Conservation (phyloP, 148 eudicot species). For the Amaranthus cruentus region DNA sequence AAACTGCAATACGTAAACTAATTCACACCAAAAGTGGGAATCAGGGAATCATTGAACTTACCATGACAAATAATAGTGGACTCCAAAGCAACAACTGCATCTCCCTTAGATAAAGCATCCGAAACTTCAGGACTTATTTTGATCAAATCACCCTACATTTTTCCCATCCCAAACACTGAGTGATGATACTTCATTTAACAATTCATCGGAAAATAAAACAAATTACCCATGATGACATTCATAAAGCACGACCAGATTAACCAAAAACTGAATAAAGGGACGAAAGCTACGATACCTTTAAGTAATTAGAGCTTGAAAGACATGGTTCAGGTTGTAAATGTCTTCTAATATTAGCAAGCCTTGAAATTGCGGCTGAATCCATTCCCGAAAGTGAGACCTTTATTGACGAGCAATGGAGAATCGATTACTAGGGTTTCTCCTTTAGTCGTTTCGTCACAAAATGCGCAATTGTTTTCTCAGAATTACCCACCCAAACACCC, state of each 20-base stretch:
- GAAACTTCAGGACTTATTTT: conserved; percentile 70
- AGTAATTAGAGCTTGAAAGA: conserved; percentile 13
- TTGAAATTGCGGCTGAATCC: conserved; percentile 44
- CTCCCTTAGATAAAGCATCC: conserved; percentile 65
- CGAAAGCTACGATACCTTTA: conserved; percentile 1
- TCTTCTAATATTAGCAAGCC: conserved; percentile 43
- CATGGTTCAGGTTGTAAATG: conserved; percentile 38
- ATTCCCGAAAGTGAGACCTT: conserved; percentile 14
- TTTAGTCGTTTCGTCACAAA: too few relatives aligned
- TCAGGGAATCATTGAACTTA: conserved; percentile 16
- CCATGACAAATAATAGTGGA: conserved; percentile 96
- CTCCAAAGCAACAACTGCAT: conserved; percentile 84
- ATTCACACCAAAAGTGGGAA: background rate
- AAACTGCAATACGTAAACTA: background rate
- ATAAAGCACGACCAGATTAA: background rate
- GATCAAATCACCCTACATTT: conserved; percentile 23
- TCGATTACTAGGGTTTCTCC: too few relatives aligned
- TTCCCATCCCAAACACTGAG: background rate
- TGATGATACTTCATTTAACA: background rate
- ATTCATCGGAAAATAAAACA: background rate
- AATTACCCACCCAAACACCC: too few relatives aligned
- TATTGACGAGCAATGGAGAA: too few relatives aligned
- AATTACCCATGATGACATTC: background rate
- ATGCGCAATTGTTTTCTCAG: too few relatives aligned
- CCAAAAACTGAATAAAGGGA: background rate